Evolutionary conservation across 2,329 filamentous ascomycete genomes (phyloP), one percentile per base, ranked within the genome.

Genomic region (Coleophoma cylindrospora): DNA sequence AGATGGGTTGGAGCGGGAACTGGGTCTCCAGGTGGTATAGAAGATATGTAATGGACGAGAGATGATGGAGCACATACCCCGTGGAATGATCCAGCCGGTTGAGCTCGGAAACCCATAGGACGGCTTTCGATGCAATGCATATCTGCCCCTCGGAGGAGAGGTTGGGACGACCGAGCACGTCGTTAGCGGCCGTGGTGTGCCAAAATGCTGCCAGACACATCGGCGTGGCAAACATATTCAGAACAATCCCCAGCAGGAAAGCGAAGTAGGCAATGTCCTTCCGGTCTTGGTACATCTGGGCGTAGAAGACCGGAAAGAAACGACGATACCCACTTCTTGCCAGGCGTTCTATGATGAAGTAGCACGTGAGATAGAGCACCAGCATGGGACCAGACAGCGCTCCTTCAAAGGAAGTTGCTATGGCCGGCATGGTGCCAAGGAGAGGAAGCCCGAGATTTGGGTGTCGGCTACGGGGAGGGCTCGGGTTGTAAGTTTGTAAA

Each of bases 221-320:
- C 11, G 47, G 50, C n/a, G 48, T 50, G 15, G 47, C 37, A 22
- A 40, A 27, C 3, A 50, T 13, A 21, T 47, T 53, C 11, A 53
- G 47, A 15, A 53, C 15, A 9, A 53, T 47, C 5, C 50, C 50
- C 47, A 53, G 50, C 3, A 50, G 12, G 21, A 50, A 53, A 10
- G 48, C 40, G 43, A 53, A 53, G 15, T 50, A 53, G 36, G 46
- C 47, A 13, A 47, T 22, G 41, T 53, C 50, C 14, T 50, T 50
- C 33, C 48, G 43, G 4, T 50, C 34, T 3, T 34, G 21, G 27
- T 40, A 43, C 6, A 50, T 13, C 34, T 46, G 19, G n/a, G 22
- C 19, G 15, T 43, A 50, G 36, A 36, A 40, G 6, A 19, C 41
- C 13, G 48, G 48, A 21, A 19, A 34, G 6, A 11, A 9, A 4